A percentile compares a stretch with the other conserved stretches of the same genome.
phyloP scores from a whole-genome alignment of 805 yeast species.

The Lipomyces sp. region DNA sequence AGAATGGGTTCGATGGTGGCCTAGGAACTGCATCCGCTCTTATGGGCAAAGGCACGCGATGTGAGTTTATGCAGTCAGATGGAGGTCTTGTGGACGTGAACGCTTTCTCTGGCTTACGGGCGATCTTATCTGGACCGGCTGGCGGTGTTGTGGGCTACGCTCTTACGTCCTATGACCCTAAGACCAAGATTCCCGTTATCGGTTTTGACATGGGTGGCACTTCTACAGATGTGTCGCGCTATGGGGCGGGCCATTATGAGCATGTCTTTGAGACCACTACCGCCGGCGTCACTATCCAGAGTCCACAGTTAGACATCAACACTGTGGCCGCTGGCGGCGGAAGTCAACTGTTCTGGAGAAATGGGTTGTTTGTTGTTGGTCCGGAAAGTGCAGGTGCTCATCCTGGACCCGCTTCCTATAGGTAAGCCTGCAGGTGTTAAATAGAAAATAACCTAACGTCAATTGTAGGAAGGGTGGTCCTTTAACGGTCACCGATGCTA shows the following conservation, averaged over 20 bases:
- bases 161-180: constrained; percentile 68
- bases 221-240: constrained; percentile 82
- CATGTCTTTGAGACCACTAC: constrained; percentile 83
- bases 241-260: constrained; percentile 67
- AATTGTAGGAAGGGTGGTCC: constrained; percentile 72
- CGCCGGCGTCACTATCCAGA: constrained; percentile 81
- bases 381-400: constrained; percentile 88
- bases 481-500: constrained; percentile 84
- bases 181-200: constrained; percentile 64
- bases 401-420: constrained; percentile 87
- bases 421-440: constrained; percentile 13
- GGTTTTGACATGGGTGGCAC: constrained; percentile 95
- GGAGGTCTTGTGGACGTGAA: constrained; percentile 90
- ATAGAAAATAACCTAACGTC: not conserved
- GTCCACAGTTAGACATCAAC: constrained; percentile 81
- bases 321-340: constrained; percentile 91
- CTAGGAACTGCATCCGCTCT: constrained; percentile 45
- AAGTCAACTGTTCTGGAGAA: constrained; percentile 66
- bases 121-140: constrained; percentile 94
- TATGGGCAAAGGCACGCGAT: constrained; percentile 46
- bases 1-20: constrained; percentile 62
- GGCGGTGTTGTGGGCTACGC: constrained; percentile 97
- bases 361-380: constrained; percentile 78
- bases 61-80: constrained; percentile 94
- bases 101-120: constrained; percentile 82